Base-by-base conservation (phyloP, 179 eudicot species). In the Silene vulgaris region DNA sequence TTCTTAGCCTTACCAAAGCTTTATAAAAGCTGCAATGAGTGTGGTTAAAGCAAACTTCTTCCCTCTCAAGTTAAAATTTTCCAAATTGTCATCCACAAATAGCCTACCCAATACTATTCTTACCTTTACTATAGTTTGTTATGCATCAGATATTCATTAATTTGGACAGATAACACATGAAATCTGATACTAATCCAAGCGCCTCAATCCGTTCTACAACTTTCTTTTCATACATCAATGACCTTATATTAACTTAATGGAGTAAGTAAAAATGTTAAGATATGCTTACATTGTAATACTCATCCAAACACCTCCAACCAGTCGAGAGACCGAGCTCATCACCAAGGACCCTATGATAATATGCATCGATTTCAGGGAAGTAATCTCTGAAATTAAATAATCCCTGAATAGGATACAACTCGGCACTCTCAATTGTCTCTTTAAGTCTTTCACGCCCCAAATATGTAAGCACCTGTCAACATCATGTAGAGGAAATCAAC, bases 401-500 rank as follows among this genome's bases (percentile, higher is more conserved):
- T 26, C 99, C 99, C 72, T 80, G 79, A 63, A 92, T 92, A 12
- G 99, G 99, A 79, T 89, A 95, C 65, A 90, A 83, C 82, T 95
- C 99, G 13, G 99, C 99, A 72, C 80, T 80, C 37, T 90, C 88
- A 80, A 95, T 80, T 60, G 88, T 89, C 76, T 84, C 89, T 82
- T 84, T 89, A 65, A 92, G 85, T 26, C 65, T 77, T 62, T 29
- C 87, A 60, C 93, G 88, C 65, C 99, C 99, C 90, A 95, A 73
- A 82, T 80, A 82, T 87, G 81, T 86, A 52, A 95, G 99, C 67
- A 91, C 98, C 98, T 93, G 79, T 57, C 65, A 60, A 26, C 23
- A 76, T 82, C 82, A 77, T 4, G 59, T 65, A 71, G 60, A 28
- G 21, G 37, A 37, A 12, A 71, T 79, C 29, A 79, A 75, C 60